These are phyloP conservation scores for Nothophytophthora sp. DNA, from an alignment of 352 stramenopile species.

Conservation along the genomic window DNA sequence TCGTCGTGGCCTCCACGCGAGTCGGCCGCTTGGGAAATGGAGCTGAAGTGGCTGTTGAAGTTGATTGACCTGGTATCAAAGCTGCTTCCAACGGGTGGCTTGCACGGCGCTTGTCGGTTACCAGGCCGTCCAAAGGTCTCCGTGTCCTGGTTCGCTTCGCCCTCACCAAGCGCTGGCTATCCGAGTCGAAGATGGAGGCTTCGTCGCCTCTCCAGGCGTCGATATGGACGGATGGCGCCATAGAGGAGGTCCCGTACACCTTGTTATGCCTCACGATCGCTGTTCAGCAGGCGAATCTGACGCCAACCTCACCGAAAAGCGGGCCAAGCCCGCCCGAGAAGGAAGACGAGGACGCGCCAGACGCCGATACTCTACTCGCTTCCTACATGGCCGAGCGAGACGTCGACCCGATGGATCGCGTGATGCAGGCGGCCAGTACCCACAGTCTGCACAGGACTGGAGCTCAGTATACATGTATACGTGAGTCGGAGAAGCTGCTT, in stretches of 20 bases:
- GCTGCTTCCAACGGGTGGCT: too few relatives aligned
- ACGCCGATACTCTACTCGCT: neutral
- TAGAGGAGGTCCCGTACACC: slow-evolving; percentile 22
- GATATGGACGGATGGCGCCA: slow-evolving; percentile 15
- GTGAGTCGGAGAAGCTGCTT: too few relatives aligned
- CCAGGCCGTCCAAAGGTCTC: too few relatives aligned
- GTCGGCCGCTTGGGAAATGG: too few relatives aligned
- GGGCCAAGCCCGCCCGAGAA: neutral
- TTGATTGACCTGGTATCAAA: too few relatives aligned
- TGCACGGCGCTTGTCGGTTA: too few relatives aligned
- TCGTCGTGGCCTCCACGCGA: too few relatives aligned
- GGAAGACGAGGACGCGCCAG: neutral
- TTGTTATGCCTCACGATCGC: slow-evolving; percentile 23
- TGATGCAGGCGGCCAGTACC: slow-evolving; percentile 13
- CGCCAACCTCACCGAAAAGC: neutral
- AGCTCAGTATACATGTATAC: too few relatives aligned
- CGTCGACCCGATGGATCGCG: slow-evolving; percentile 17
- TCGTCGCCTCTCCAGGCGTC: slow-evolving; percentile 15
- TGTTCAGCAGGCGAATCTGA: slow-evolving; percentile 12
- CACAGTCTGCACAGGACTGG: slow-evolving; percentile 16
- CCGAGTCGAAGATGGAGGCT: slow-evolving; percentile 15
- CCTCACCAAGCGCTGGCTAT: too few relatives aligned
- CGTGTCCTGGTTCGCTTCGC: too few relatives aligned
- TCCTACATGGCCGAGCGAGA: slow-evolving; percentile 14
- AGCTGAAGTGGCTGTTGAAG: too few relatives aligned